phyloP scores from a whole-genome alignment of 2,329 filamentous ascomycete species.

The Chaetomiaceae sp. region DNA sequence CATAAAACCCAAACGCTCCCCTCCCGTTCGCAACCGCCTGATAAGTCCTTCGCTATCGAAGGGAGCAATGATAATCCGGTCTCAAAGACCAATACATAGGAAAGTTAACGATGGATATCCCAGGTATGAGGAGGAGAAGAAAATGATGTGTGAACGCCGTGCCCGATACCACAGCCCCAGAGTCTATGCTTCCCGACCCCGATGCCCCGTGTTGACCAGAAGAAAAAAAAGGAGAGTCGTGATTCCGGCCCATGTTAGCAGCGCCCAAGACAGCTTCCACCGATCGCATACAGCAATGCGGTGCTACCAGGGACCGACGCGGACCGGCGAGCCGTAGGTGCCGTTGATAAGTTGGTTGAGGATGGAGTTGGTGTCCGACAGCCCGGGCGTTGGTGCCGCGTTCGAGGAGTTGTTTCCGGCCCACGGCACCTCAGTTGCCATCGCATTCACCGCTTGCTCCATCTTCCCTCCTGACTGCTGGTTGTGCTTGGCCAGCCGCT shows the following conservation, averaged over 20 bases:
- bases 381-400: slow-evolving; percentile 27
- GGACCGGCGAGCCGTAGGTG: slow-evolving; percentile 55
- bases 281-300: not conserved
- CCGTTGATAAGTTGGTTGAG: slow-evolving; percentile 59
- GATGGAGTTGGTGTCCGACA: slow-evolving; percentile 51
- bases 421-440: slow-evolving; percentile 73
- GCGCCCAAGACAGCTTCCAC: too few species aligned
- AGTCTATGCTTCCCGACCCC: slow-evolving; percentile 23
- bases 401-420: slow-evolving; percentile 48
- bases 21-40: not conserved
- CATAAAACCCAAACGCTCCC: not conserved
- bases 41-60: not conserved
- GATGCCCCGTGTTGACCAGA: slow-evolving; percentile 13
- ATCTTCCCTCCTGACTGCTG: slow-evolving; percentile 79
- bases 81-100: slow-evolving; percentile 1
- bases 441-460: slow-evolving; percentile 71
- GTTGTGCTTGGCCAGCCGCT: slow-evolving; percentile 81
- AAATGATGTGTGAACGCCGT: slow-evolving; percentile 19
- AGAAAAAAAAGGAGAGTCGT: slow-evolving; percentile 14
- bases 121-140: slow-evolving; percentile 8
- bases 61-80: not conserved
- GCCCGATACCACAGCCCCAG: slow-evolving; percentile 8
- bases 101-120: slow-evolving; percentile 20
- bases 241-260: slow-evolving; percentile 1
- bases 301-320: slow-evolving; percentile 57